Base-by-base conservation (phyloP, 2,329 filamentous ascomycete genomes). In the Anthostomella pinea region DNA sequence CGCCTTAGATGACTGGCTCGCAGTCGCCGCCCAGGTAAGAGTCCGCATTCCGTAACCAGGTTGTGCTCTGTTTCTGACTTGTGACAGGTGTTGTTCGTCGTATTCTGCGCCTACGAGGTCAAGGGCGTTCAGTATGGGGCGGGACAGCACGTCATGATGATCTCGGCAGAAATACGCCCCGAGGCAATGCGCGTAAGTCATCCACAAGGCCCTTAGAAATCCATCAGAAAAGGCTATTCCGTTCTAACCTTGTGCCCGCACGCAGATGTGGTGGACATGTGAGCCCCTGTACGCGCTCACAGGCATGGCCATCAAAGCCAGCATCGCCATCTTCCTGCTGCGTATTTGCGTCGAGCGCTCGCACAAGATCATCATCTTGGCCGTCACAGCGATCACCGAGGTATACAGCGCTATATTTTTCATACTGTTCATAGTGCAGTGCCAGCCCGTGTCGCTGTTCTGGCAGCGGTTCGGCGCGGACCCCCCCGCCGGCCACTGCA, bases 271-370 rank as follows among this genome's bases (percentile, higher is more conserved):
- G 56, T 69, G 64, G 60, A 59, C 60, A n/a, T 67, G 66, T 32
- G 66, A 68, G 37, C 56, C 62, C 1, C 53, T 64, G 18, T 69
- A 69, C 39, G 59, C 68, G 16, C 36, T 67, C 8, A 51, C 54
- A 2, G 60, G 57, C 35, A 57, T 63, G 53, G 40, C 44, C 3
- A 52, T 67, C 23, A 67, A 67, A 49, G 48, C 62, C 33, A 64
- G 59, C 34, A 65, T 68, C 33, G 59, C 56, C 26, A 56, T 67
- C 30, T 66, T 67, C 41, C 46, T 68, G 15, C 39, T 65, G 3
- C 61, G 64, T 16, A 60, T 68, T 28, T 61, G 55, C 44, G 30
- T 59, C n/a, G 41, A 28, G 42, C 6, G 20, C 5, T 23, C 6
- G n/a, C 62, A 66, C 38, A 52, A 48, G 22, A 40, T 57, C 24